Conservation (phyloP, 192 early-diverging fungal species). For the Backusella sp. region DNA sequence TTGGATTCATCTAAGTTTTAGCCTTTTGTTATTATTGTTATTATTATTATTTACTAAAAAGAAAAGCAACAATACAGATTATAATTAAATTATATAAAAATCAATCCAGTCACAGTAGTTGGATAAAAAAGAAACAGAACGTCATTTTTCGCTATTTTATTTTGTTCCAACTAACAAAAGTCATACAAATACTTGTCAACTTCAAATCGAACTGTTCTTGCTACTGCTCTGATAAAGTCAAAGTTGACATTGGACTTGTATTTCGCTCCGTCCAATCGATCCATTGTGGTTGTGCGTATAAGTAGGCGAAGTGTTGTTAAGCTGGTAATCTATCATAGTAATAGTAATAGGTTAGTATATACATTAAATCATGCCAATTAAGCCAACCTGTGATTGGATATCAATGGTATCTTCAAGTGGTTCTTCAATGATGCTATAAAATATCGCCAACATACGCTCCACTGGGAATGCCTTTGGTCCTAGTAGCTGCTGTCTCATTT, state of each 20-base stretch:
- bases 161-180: slow-evolving; percentile 25
- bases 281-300: slow-evolving; percentile 64
- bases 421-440: slow-evolving; percentile 83
- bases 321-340: slow-evolving; percentile 69
- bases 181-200: slow-evolving; percentile 81
- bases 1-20: not conserved
- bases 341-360: not conserved
- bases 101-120: slow-evolving; percentile 1
- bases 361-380: too few relatives aligned
- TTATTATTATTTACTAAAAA: not conserved
- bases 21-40: not conserved
- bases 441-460: slow-evolving; percentile 97
- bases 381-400: slow-evolving; percentile 61
- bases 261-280: slow-evolving; percentile 80
- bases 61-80: not conserved
- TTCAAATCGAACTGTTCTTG: slow-evolving; percentile 81
- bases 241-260: slow-evolving; percentile 89
- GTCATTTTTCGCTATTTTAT: not conserved
- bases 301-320: slow-evolving; percentile 78
- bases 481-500: slow-evolving; percentile 79
- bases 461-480: slow-evolving; percentile 92
- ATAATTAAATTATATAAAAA: not conserved
- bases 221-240: slow-evolving; percentile 71
- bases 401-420: slow-evolving; percentile 73
- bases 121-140: not conserved